Base-by-base conservation (phyloP, 495 filamentous ascomycete species). In the Daldinia caldariorum region DNA sequence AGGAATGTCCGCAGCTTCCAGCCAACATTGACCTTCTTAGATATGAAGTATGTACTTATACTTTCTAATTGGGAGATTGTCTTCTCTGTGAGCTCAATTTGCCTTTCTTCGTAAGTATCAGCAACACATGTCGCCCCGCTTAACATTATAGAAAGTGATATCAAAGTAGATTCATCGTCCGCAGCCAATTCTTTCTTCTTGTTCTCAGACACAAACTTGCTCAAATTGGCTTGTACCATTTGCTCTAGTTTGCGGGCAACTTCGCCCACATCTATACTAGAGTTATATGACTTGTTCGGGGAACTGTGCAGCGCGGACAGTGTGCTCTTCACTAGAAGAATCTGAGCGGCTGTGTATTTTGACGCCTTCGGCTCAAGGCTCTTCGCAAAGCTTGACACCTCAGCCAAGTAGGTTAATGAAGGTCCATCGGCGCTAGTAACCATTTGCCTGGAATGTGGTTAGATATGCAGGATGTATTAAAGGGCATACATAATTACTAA, bases 1-100 rank as follows among this genome's bases (percentile, higher is more conserved):
- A 84, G 62, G 60, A 82, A 84, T 38, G 63, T 76, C 31, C 76
- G 77, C 2, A 82, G 39, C 59, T 81, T 77, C 81, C 81, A 82
- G 14, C 78, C 79, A 35, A 67, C 49, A 20, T 74, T 56, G 20
- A 67, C n/a, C 1, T 72, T 69, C 31, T 70, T 71, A 6, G 72
- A 69, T 7, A 79, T 55, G n/a, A 74, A 70, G n/a, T 58, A 63
- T 13, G 74, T 45, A 66, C 79, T 73, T 39, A 55, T 63, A n/a
- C 63, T 57, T 50, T 79, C 70, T 26, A 83, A 34, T 34, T 77
- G 68, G 3, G 58, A 32, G 6, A 71, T 66, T 12, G 55, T 61
- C 45, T 69, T 31, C 12, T 66, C 63, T 16, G 72, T 37, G 10
- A 77, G 58, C 18, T 66, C 29, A 26, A 73, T 59, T 10, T 22